A percentile compares a stretch with the other conserved stretches of the same genome.
These are phyloP conservation scores for Comarum palustre DNA, from an alignment of 306 rosid genomes.

Conservation along the genomic window DNA sequence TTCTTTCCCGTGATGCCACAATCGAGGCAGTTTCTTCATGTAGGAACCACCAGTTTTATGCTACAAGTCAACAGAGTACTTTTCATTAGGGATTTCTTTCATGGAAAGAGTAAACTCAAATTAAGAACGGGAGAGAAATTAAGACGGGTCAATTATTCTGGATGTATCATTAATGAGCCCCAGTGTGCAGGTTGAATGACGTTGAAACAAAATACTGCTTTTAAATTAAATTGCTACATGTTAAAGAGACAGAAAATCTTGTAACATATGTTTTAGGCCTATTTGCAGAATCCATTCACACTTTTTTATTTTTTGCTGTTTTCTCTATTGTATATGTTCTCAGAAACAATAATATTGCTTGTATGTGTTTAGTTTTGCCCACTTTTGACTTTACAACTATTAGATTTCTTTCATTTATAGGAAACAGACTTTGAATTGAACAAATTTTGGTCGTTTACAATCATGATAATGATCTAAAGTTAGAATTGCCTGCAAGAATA, in stretches of 20 bases:
- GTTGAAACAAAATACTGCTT: background rate
- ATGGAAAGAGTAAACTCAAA: background rate
- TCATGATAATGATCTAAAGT: background rate
- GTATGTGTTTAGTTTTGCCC: background rate
- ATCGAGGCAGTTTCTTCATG: background rate
- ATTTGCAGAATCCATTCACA: background rate
- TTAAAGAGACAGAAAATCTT: background rate
- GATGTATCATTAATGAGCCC: background rate
- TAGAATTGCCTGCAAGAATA: background rate
- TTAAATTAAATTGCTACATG: background rate
- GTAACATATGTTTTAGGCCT: background rate
- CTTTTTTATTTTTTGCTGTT: background rate
- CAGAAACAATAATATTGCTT: background rate
- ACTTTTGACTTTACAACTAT: background rate
- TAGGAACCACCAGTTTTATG: background rate
- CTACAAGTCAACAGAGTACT: background rate
- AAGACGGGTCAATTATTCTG: background rate
- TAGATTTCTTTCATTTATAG: background rate
- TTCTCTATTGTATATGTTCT: background rate
- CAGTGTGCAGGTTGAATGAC: background rate
- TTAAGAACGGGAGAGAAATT: background rate
- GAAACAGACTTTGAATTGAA: background rate
- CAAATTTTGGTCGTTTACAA: background rate
- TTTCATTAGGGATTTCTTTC: background rate
- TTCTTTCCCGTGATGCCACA: background rate